These are phyloP conservation scores for Plasmodium ovale DNA, from an alignment of 169 alveolate genomes.

Conservation along the genomic window DNA sequence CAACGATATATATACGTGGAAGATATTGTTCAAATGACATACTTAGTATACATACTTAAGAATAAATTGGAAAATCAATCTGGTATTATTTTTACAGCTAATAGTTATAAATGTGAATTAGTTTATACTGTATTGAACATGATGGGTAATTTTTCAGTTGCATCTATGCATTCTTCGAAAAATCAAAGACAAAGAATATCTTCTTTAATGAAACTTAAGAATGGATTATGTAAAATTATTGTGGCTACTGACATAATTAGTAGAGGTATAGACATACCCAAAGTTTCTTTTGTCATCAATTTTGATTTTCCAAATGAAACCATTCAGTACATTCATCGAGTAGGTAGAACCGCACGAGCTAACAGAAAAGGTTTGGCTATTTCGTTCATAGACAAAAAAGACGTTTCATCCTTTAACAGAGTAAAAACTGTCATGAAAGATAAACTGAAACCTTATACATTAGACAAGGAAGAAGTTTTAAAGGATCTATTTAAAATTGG, in stretches of 20 bases:
- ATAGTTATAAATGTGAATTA: conserved; percentile 92
- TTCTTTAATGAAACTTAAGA: conserved; percentile 94
- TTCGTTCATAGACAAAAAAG: conserved; percentile 92
- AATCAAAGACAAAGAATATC: conserved; percentile 94
- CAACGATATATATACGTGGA: conserved; percentile 53
- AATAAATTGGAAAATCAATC: conserved; percentile 31
- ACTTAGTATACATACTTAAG: conserved; percentile 38
- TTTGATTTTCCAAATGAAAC: conserved; percentile 94
- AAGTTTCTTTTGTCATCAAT: conserved; percentile 95
- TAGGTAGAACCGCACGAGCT: conserved; percentile 99
- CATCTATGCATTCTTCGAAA: conserved; percentile 96
- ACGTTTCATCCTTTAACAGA: conserved; percentile 86
- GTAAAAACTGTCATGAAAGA: conserved; percentile 83
- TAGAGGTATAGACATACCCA: conserved; percentile 98
- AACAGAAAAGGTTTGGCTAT: conserved; percentile 96
- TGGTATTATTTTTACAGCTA: conserved; percentile 96
- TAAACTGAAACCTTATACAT: conserved; percentile 83
- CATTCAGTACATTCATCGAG: conserved; percentile 95
- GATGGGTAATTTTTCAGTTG: conserved; percentile 92
- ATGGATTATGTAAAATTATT: conserved; percentile 89
- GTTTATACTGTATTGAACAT: conserved; percentile 92
- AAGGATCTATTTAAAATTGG: conserved; percentile 92
- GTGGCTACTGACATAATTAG: conserved; percentile 98
- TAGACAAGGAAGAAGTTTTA: conserved; percentile 92
- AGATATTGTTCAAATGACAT: conserved; percentile 46